Conservation (phyloP, 768 basidiomycete species). For the Mycena kentingensis region DNA sequence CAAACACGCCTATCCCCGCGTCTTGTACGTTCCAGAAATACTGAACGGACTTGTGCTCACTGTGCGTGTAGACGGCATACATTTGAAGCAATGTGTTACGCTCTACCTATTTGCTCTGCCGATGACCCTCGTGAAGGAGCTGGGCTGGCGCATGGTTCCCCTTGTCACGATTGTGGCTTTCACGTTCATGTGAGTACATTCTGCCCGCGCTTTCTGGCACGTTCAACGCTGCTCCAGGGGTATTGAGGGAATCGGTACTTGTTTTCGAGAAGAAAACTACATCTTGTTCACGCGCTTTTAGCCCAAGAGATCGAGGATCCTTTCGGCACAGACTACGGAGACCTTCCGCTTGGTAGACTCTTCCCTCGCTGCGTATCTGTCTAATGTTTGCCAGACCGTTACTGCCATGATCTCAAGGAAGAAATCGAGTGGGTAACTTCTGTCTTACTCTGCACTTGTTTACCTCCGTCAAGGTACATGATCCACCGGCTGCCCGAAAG, state of each 20-base stretch:
- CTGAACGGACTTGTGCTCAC: slow-evolving; percentile 4
- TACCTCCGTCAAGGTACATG: slow-evolving; percentile 53
- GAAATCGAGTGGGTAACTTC: slow-evolving; percentile 67
- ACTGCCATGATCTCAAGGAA: slow-evolving; percentile 84
- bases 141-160: slow-evolving; percentile 85
- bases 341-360: slow-evolving; percentile 71
- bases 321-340: slow-evolving; percentile 49
- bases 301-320: slow-evolving; percentile 1
- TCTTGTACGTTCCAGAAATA: slow-evolving; percentile 51
- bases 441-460: slow-evolving; percentile 8
- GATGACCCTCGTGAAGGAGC: slow-evolving; percentile 77
- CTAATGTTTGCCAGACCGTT: slow-evolving; percentile 56
- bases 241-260: slow-evolving; percentile 80
- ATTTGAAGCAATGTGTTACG: slow-evolving; percentile 94
- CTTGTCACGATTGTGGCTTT: slow-evolving; percentile 85
- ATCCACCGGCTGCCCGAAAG: slow-evolving; percentile 73
- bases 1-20: slow-evolving; percentile 81
- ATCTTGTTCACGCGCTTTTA: too few species aligned
- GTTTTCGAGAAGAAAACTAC: neutral
- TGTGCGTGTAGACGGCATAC: slow-evolving; percentile 68
- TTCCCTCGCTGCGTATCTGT: neutral
- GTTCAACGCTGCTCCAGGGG: too few species aligned
- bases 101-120: slow-evolving; percentile 91
- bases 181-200: slow-evolving; percentile 67
- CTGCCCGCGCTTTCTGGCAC: neutral